Conservation (phyloP, 805 yeast genomes). For the Millerago galiae region DNA sequence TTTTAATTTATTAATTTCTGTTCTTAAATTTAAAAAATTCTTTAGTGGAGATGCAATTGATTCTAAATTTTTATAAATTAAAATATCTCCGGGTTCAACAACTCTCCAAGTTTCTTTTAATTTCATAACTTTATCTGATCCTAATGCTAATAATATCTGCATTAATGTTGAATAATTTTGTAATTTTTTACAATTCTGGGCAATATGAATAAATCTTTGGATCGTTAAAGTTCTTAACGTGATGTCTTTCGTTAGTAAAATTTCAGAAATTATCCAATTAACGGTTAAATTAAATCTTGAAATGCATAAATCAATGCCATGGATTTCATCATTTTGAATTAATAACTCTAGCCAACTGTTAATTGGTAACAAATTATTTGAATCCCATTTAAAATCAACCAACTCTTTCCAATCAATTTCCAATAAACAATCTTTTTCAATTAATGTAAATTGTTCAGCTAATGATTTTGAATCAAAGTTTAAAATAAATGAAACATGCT, state of each 20-base stretch:
- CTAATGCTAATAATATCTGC: constrained; percentile 80
- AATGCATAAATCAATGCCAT: constrained; percentile 80
- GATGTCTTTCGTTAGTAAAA: constrained; percentile 58
- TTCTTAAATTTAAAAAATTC: constrained; percentile 64
- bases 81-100: constrained; percentile 65
- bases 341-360: constrained; percentile 81
- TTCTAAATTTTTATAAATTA: constrained; percentile 62
- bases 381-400: constrained; percentile 67
- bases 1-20: constrained; percentile 51
- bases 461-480: constrained; percentile 60
- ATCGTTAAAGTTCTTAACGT: constrained; percentile 60
- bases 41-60: constrained; percentile 65
- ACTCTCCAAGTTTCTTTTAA: constrained; percentile 68
- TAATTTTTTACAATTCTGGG: constrained; percentile 59
- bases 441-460: constrained; percentile 78
- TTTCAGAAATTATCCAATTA: constrained; percentile 88
- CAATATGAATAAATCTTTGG: constrained; percentile 84
- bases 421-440: constrained; percentile 75
- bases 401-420: constrained; percentile 93
- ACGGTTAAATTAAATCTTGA: constrained; percentile 84
- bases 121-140: constrained; percentile 53
- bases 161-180: constrained; percentile 85
- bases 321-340: constrained; percentile 44
- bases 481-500: constrained; percentile 79
- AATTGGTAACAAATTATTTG: constrained; percentile 53